Evolutionary conservation across 2,329 filamentous ascomycete genomes (phyloP), one percentile per base, ranked within the genome.

Genomic region (Myriosclerotinia scirpicola): DNA sequence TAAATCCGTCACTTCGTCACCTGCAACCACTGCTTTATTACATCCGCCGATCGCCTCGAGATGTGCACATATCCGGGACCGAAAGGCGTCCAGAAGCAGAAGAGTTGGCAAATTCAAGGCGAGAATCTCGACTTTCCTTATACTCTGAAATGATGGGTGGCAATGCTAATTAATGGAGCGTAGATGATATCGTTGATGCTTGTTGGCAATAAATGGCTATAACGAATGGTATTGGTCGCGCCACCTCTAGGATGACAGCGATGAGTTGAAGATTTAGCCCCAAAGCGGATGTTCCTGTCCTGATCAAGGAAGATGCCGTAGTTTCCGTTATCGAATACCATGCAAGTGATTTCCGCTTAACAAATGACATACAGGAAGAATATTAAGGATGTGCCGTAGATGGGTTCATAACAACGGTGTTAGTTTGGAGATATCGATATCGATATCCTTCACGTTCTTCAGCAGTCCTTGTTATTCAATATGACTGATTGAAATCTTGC

Each of bases 1-100:
- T 67, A 64, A 69, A 69, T 65, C 71, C 55, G 69, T 75, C 73
- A 75, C 72, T 69, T 69, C 72, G 73, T 71, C 72, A 73, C 73
- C 74, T 73, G 73, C 63, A 65, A 65, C 63, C 63, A 55, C 53
- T 65, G 67, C 54, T 67, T 70, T 74, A 73, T 74, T 75, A 72
- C 68, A 70, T 71, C 67, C 54, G 67, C 67, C 54, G 67, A 68
- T 67, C 60, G 58, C 69, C 67, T 69, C 65, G 64, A 68, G 52
- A 69, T 50, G 64, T 69, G 52, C 48, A 65, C 67, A 67, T 54
- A 59, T 48, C 54, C 63, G 61, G 58, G 17, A 53, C 54, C 34
- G 42, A 52, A 56, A 69, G 36, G 52, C 34, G 66, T 67, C 64
- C 61, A 67, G 46, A 63, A 65, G 58, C 26, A 36, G 46, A 66